Evolutionary conservation across 2,329 filamentous ascomycete genomes (phyloP), one percentile per base, ranked within the genome.

Genomic region (Aspergillus versicolor): DNA sequence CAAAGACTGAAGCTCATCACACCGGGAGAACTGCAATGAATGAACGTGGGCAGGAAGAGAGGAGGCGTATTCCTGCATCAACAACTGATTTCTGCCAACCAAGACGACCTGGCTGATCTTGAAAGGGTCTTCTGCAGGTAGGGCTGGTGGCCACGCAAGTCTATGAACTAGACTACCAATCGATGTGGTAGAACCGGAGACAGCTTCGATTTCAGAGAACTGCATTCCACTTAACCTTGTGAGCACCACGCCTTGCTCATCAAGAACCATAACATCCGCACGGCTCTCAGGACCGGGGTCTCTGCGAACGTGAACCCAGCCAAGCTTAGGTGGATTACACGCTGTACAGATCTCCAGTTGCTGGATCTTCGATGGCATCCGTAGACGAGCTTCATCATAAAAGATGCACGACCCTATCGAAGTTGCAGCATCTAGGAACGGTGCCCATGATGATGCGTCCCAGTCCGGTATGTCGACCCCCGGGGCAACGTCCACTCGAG

Each of bases 401-500:
- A 63, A 77, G 21, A 79, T 66, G 0, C 73, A 72, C 0, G 76
- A 77, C 2, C 74, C 75, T 3, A 79, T 68, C 0, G 77, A 79
- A 0, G 75, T 77, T 1, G 76, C 76, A 3, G 76, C 71, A 54
- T 79, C 76, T 3, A 79, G 62, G 12, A 77, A 65, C 0, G 76
- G 70, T 5, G 75, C 74, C 74, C 72, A 77, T 3, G 72, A 76
- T 0, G 55, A 21, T 1, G 50, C 15, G 24, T 73, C 65, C 72
- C 72, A 75, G 1, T 12, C 38, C 2, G 42, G 15, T 21, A 17
- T 19, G 8, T 24, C 22, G 34, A 46, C 22, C 17, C 5, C 22
- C 27, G 41, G 41, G n/a, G 17, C 32, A 24, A 47, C 52, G 47
- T 78, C 75, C 17, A 79, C 73, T 12, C 64, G 65, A 4, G 73